phyloP scores from a whole-genome alignment of 2,329 filamentous ascomycete species.

The Endoconidiophora laricicola region DNA sequence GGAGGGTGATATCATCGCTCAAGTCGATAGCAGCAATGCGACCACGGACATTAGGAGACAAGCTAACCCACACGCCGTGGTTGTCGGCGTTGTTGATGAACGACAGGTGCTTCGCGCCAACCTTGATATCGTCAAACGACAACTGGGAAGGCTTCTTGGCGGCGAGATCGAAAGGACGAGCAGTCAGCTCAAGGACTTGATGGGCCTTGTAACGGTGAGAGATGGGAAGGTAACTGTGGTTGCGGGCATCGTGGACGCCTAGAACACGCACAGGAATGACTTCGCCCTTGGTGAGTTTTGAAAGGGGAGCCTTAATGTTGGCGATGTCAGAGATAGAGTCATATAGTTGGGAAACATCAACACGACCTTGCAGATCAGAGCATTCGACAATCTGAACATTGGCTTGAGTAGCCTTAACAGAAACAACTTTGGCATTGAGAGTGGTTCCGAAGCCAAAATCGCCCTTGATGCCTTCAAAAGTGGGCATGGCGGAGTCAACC shows the following conservation, averaged over 20 bases:
- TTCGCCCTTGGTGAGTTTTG: constrained; percentile 40
- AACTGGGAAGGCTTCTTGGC: constrained; percentile 32
- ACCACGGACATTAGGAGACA: constrained; percentile 77
- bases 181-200: constrained; percentile 72
- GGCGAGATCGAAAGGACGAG: constrained; percentile 53
- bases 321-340: constrained; percentile 75
- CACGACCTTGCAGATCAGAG: constrained; percentile 66
- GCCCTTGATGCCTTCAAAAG: constrained; percentile 29
- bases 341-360: constrained; percentile 83
- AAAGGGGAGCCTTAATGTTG: constrained; percentile 66
- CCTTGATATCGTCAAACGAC: constrained; percentile 53
- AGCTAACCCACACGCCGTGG: constrained; percentile 73
- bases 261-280: constrained; percentile 60
- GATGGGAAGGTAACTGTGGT: constrained; percentile 81
- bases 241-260: constrained; percentile 77
- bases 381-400: constrained; percentile 72
- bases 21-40: constrained; percentile 69
- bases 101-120: constrained; percentile 56
- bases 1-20: constrained; percentile 66
- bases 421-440: constrained; percentile 62
- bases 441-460: constrained; percentile 59
- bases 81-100: constrained; percentile 82
- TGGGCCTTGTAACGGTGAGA: constrained; percentile 69
- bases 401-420: constrained; percentile 77
- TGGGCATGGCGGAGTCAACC: constrained; percentile 15